Evolutionary conservation across 441 rosid genomes (phyloP), one percentile per base, ranked within the genome.

Genomic region (Biscutella laevigata): DNA sequence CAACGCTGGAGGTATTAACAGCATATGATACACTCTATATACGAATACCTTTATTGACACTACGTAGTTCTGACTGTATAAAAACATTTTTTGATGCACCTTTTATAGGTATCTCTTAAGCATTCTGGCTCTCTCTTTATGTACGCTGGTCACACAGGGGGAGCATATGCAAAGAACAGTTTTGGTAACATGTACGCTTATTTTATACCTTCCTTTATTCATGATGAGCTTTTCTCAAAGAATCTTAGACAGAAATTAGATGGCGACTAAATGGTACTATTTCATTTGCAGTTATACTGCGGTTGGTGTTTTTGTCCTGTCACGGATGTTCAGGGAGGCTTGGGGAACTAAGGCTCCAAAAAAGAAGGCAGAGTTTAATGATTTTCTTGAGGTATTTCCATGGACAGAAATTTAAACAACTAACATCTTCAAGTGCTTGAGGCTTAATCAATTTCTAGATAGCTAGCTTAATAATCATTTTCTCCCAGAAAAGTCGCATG

Each of bases 111-210:
- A 49, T 75, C 96, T 5, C 87, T 88, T 32, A 92, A 92, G 74
- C 96, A 92, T 56, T 92, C 98, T 34, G 98, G 98, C 47, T 92
- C 98, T 40, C 96, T 92, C 53, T 88, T 92, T 69, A 92, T 92
- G 96, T 92, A 88, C 42, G 96, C 96, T 5, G 96, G 98, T 28
- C 68, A 74, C 38, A 70, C 64, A 33, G 96, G 96, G 42, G 98
- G 98, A 64, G 95, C 98, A 53, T 92, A 86, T 88, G 96, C 98
- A 67, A 92, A 92, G 78, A 92, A 92, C 71, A 92, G 98, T 79
- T 92, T 75, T 62, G 96, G 96, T 33, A 92, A 92, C 58, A 74
- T 83, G 98, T 92, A 86, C 16, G 71, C 15, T 67, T 44, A 38
- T 47, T n/a, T 66, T n/a, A 6, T 30, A 37, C 29, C 19, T 41